Percentiles rank a stretch among this genome's conserved stretches.
Conservation (phyloP, 116 monocot genomes). For the Trichopus zeylanicus region DNA sequence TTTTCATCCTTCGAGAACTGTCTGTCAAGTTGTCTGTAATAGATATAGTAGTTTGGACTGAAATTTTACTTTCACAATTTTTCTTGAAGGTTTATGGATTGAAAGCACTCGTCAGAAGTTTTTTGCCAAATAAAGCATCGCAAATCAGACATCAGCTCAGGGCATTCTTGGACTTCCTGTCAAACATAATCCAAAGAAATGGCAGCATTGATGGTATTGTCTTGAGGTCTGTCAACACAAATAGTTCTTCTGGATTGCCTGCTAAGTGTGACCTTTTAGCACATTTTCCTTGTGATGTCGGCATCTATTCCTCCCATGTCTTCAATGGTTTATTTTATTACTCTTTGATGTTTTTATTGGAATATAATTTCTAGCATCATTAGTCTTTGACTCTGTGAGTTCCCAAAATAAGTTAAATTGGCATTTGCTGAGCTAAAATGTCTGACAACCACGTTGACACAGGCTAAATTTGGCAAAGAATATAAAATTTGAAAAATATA, state of each 20-base stretch:
- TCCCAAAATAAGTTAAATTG: too few relatives aligned
- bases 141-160: conserved; percentile 16
- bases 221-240: conserved; percentile 23
- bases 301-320: not conserved
- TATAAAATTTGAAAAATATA: too few relatives aligned
- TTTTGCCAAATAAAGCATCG: conserved; percentile 27
- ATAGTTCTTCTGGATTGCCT: not conserved
- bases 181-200: conserved; percentile 35
- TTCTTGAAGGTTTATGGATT: conserved; percentile 48
- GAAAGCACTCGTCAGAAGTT: conserved; percentile 59
- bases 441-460: too few relatives aligned
- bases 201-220: conserved; percentile 13
- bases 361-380: too few relatives aligned
- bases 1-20: too few relatives aligned
- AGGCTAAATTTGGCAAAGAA: too few relatives aligned
- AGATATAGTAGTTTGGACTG: not conserved
- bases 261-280: not conserved
- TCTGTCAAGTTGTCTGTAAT: too few relatives aligned
- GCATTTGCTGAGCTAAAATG: too few relatives aligned
- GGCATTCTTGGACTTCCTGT: conserved; percentile 28
- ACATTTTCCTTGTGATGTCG: not conserved
- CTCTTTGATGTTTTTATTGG: too few relatives aligned
- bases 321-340: too few relatives aligned
- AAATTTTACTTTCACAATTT: not conserved
- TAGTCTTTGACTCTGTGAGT: too few relatives aligned